Evolutionary conservation across 83 land plant species (phyloP).

Genomic region (Thuja plicata): DNA sequence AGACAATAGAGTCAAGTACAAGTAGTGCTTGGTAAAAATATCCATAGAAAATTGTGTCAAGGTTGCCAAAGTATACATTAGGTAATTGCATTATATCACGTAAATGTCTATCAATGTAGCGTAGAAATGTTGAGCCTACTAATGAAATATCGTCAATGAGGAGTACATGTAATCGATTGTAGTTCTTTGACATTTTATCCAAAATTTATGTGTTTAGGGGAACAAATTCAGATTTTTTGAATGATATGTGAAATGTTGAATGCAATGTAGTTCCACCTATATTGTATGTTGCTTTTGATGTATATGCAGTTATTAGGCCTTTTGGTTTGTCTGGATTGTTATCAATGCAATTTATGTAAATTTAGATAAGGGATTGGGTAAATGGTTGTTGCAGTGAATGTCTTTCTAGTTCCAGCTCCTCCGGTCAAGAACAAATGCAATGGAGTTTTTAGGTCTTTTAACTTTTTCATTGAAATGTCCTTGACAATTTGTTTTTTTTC

Average conservation of each 20-base stretch:
- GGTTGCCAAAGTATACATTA: too few relatives aligned
- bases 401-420: not conserved
- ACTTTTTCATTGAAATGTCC: too few relatives aligned
- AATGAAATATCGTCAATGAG: not conserved
- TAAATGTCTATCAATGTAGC: too few relatives aligned
- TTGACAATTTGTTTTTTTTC: not conserved
- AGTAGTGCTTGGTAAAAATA: too few relatives aligned
- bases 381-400: not conserved
- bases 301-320: not conserved
- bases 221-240: not conserved
- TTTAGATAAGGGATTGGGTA: not conserved
- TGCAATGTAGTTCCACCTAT: not conserved
- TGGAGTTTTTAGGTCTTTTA: too few relatives aligned
- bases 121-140: too few relatives aligned
- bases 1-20: too few relatives aligned
- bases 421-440: too few relatives aligned
- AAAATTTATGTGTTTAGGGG: not conserved
- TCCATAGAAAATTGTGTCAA: too few relatives aligned
- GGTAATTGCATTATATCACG: too few relatives aligned
- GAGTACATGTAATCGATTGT: too few relatives aligned
- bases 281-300: not conserved
- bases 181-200: not conserved
- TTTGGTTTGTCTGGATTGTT: not conserved
- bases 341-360: not conserved
- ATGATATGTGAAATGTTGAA: not conserved